These are phyloP conservation scores for Perkinsus marinus DNA, from an alignment of 169 alveolate species.

Conservation along the genomic window DNA sequence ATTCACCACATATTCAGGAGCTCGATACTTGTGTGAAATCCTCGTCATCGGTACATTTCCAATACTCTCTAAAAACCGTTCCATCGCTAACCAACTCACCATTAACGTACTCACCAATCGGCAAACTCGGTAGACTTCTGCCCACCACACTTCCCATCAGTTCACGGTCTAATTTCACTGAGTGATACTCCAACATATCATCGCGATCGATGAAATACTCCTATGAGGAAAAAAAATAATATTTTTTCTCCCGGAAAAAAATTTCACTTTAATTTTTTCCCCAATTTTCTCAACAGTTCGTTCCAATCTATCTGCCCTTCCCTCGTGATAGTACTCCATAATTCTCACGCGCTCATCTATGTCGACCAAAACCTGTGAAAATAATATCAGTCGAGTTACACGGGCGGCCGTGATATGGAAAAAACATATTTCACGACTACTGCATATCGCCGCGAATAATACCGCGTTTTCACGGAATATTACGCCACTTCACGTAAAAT, in stretches of 20 bases:
- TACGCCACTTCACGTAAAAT: no score
- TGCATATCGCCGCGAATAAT: no score
- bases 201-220: neutral
- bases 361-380: neutral
- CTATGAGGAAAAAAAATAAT: neutral
- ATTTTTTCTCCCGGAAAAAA: neutral
- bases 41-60: neutral
- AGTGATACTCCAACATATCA: neutral
- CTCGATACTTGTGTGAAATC: neutral
- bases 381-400: neutral
- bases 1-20: neutral
- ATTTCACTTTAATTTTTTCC: neutral
- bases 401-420: no score
- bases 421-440: no score
- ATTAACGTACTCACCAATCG: neutral
- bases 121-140: neutral
- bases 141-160: neutral
- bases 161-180: neutral
- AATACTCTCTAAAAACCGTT: no score
- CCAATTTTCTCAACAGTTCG: neutral
- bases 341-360: neutral
- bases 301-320: neutral
- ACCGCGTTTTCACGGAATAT: no score
- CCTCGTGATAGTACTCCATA: neutral
- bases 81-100: no score